Evolutionary conservation across 371 early-diverging fungal species (phyloP), one percentile per base, ranked within the genome.

Genomic region (Mucor indicus): DNA sequence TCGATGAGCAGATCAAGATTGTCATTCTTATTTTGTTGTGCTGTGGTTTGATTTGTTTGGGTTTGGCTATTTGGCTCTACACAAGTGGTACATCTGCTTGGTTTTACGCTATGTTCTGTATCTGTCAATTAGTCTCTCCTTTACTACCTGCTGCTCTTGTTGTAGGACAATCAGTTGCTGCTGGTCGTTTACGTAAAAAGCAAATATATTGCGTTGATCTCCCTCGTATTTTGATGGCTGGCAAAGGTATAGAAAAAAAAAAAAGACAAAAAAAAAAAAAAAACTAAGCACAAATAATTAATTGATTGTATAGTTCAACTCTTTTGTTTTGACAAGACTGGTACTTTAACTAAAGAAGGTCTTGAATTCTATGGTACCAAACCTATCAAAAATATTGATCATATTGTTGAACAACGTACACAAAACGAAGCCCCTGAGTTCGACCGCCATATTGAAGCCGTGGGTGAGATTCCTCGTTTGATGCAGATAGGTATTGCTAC

Each of bases 161-260:
- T 6, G 83, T 86, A 37, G 88, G 89, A 39, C 91, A 90, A 65
- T 80, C 83, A 1, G 85, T 90, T 8, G 82, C 90, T 11, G 78
- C 85, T 6, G 81, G 77, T 36, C 81, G 89, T 25, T 71, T 90
- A 24, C 64, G 79, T 2, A 54, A 73, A 24, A 69, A 80, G 47
- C 68, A 79, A 0, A 84, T 90, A 24, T 80, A 79, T 48, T 90
- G 90, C 58, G 86, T 89, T 23, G 89, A 91, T 57, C 64, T 88
- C 22, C 81, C 80, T 47, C 77, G 97, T 53, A 93, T 96, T 54
- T 85, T 90, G 43, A 79, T 85, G 76, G 91, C 93, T n/a, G 98
- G 96, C 37, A 93, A 91, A 70, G 51, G 55, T 60, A 55, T 29
- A 7, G 15, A 37, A 22, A 38, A 37, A 37, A 8, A 12, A 29